Base-by-base conservation (phyloP, 208 protist genomes). In the Naegleria gruberi region DNA sequence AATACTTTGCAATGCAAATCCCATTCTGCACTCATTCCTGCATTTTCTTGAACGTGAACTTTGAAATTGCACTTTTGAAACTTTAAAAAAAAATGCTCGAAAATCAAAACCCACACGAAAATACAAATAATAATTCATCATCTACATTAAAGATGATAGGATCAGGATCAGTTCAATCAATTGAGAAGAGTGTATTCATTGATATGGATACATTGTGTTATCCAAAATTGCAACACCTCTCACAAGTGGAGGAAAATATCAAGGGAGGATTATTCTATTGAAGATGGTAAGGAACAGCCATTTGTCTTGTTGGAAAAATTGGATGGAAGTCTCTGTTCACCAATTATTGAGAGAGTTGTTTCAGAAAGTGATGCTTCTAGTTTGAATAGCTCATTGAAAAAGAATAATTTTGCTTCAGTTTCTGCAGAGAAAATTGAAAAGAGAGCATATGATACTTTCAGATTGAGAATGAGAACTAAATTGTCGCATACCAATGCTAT, bases 261-360 rank as follows among this genome's bases (percentile, higher is more conserved):
- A 77, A 77, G 30, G 65, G 65, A 37, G 17, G 65, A 77, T 37
- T 0, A 77, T 37, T 0, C 26, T 77, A 19, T 37, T 37, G 26
- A 17, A 30, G 17, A 57, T 0, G 30, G n/a, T 43, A 37, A n/a
- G 2, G 65, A 77, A 12, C 10, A 4, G 51, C 44, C 43, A 37
- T 34, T 65, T 65, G 12, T 43, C 7, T 17, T 88, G 6, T 12
- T 89, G 5, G 51, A 77, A 34, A 89, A 89, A n/a, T 45, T 89
- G 17, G 86, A 89, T 89, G 86, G 86, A 43, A 45, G n/a, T 37
- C 17, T 89, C 17, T 30, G 57, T 41, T 30, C 51, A 43, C 86
- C 86, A 77, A 44, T 89, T 30, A 77, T 77, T 77, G 65, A 77
- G 30, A 26, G 65, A 77, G 10, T 19, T 7, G 26, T 37, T 8